Evolutionary conservation across 1,284 basidiomycete species (phyloP), one percentile per base, ranked within the genome.

Genomic region (Sporisorium iseilematis-ciliati): DNA sequence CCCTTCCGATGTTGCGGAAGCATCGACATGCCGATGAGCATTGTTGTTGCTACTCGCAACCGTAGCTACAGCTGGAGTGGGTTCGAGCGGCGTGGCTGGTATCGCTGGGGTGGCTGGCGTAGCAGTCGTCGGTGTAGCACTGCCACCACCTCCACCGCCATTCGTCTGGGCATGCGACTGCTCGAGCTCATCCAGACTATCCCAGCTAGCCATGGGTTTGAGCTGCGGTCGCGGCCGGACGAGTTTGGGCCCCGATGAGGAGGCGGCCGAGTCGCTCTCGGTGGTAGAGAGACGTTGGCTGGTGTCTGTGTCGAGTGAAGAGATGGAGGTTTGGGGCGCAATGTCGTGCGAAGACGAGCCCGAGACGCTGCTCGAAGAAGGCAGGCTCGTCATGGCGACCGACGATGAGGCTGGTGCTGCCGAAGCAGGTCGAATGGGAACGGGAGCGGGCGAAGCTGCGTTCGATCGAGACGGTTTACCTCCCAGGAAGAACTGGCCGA

Each of bases 151-250:
- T 2, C 5, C 33, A 11, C 33, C 33, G 35, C 35, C 38, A 18
- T 26, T 53, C 20, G 42, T 23, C 5, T 35, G n/a, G 3, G 55
- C 58, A 46, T 67, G 70, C 23, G 46, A 26, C 41, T 68, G 60
- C 46, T 69, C 63, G 5, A 75, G 54, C 53, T 75, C 72, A 41
- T 75, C 72, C 4, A 75, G 29, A 35, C 72, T 75, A 35, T 75
- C 66, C 72, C 72, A 75, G 20, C 55, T 59, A 7, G 66, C 50
- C 72, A 69, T 75, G 4, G 58, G 31, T 33, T 70, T 75, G 45
- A 75, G 49, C 25, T 70, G 58, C 26, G 72, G 63, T 31, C 26
- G 51, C 0, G 72, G 72, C 7, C 72, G 59, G 1, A 75, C 45
- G 8, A 75, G 40, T 25, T 66, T 75, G 0, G 72, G 72, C 6